Percentiles rank a stretch among this genome's conserved stretches.
phyloP scores from a whole-genome alignment of 1,284 basidiomycete species.

The Cryptococcus jaspeensis region DNA sequence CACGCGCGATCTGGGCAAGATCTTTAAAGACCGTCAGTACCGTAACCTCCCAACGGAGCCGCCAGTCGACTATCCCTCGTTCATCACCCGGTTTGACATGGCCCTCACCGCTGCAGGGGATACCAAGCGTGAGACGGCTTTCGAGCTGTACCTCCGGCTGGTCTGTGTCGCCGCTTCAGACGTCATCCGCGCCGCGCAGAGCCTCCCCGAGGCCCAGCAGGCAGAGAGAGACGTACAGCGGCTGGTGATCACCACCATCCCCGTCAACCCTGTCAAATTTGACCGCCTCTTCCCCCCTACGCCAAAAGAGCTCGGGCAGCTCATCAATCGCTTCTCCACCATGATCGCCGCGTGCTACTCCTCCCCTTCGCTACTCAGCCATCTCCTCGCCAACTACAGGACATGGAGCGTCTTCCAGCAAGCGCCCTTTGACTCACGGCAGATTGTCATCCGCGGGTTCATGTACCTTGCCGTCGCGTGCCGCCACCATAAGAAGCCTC shows the following conservation, averaged over 20 bases:
- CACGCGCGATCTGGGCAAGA: slow-evolving; percentile 65
- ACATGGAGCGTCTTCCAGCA: slow-evolving; percentile 58
- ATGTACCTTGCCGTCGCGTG: slow-evolving; percentile 72
- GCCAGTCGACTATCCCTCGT: slow-evolving; percentile 69
- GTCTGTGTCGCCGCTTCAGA: slow-evolving; percentile 51
- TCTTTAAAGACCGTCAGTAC: slow-evolving; percentile 79
- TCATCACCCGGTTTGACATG: slow-evolving; percentile 66
- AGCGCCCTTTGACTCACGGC: slow-evolving; percentile 68
- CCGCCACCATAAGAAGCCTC: slow-evolving; percentile 59
- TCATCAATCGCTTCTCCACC: slow-evolving; percentile 82
- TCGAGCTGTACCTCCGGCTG: slow-evolving; percentile 68
- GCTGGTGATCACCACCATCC: slow-evolving; percentile 73
- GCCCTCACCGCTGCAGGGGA: slow-evolving; percentile 58
- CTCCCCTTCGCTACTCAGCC: slow-evolving; percentile 59
- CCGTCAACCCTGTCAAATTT: slow-evolving; percentile 64
- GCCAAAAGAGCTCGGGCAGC: slow-evolving; percentile 66
- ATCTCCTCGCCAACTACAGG: slow-evolving; percentile 56
- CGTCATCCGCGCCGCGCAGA: slow-evolving; percentile 37
- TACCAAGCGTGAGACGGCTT: slow-evolving; percentile 65
- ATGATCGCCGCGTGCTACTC: slow-evolving; percentile 75
- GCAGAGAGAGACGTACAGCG: slow-evolving; percentile 62
- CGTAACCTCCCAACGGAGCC: slow-evolving; percentile 72
- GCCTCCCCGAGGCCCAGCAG: slow-evolving; percentile 47
- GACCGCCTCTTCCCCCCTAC: slow-evolving; percentile 60
- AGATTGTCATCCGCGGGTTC: slow-evolving; percentile 72